Conservation (phyloP, 1,139 yeast genomes). For the Pichia sp. region DNA sequence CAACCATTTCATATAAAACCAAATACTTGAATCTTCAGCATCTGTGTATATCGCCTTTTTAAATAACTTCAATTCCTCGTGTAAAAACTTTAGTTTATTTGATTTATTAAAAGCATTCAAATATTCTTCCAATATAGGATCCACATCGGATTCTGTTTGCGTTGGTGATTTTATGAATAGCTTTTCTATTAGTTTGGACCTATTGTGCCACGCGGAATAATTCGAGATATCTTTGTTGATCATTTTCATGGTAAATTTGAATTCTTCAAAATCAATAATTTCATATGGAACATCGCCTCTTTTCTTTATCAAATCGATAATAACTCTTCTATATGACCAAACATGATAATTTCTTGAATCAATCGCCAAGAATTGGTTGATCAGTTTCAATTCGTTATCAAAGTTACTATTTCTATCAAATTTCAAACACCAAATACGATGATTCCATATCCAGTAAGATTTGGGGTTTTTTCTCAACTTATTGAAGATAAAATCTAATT, state of each 20-base stretch:
- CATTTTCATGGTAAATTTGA: conserved; percentile 67
- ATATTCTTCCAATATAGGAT: conserved; percentile 16
- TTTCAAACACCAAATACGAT: conserved; percentile 74
- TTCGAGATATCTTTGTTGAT: conserved; percentile 82
- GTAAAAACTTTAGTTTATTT: conserved; percentile 30
- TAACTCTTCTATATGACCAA: conserved; percentile 85
- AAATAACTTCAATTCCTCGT: conserved; percentile 56
- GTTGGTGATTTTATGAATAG: conserved; percentile 29
- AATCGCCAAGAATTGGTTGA: conserved; percentile 54
- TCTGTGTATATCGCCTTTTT: conserved; percentile 88
- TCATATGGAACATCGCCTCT: conserved; percentile 18
- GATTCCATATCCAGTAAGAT: conserved; percentile 96
- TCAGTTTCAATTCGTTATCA: conserved; percentile 60
- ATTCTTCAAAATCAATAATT: conserved; percentile 39
- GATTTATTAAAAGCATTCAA: conserved; percentile 16
- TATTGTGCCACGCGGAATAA: conserved; percentile 93
- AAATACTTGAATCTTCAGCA: conserved; percentile 87
- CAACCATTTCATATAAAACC: conserved; percentile 87
- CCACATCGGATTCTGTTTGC: conserved; percentile 6
- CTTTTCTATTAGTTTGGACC: conserved; percentile 60
- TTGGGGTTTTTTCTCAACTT: conserved; percentile 68
- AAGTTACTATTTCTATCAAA: conserved; percentile 49
- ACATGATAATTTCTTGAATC: conserved; percentile 91
- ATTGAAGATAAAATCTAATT: conserved; percentile 51
- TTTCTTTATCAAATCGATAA: conserved; percentile 39